Evolutionary conservation across 306 rosid species (phyloP).

Genomic region (Acmispon strigosus): DNA sequence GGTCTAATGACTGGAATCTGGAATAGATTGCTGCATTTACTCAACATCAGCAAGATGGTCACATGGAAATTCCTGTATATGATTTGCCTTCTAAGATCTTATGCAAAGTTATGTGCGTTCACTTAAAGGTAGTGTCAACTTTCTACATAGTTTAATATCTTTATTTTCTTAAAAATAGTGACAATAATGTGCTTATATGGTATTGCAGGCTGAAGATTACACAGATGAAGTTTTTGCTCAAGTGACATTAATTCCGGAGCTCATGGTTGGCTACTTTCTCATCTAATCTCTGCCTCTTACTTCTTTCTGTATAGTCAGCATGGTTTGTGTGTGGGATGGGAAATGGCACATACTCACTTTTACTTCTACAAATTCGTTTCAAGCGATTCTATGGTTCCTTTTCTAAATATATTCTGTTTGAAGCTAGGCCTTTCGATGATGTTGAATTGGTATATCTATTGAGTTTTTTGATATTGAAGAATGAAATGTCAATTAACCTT

Average conservation of each 20-base stretch:
- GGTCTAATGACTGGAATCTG: conserved; percentile 15
- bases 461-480: conserved; percentile 2
- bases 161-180: not conserved
- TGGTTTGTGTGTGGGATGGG: not conserved
- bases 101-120: conserved; percentile 44
- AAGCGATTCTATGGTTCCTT: not conserved
- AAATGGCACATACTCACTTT: not conserved
- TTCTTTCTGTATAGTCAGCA: not conserved
- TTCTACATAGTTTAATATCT: not conserved
- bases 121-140: conserved; percentile 37
- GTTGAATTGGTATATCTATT: not conserved
- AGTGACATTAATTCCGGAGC: conserved; percentile 44
- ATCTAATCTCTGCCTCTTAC: not conserved
- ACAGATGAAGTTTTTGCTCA: conserved; percentile 62
- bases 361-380: too few relatives aligned
- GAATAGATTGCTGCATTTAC: conserved; percentile 44
- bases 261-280: conserved; percentile 23
- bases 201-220: conserved; percentile 48
- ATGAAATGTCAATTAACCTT: not conserved
- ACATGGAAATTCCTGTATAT: conserved; percentile 39
- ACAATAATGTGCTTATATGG: not conserved
- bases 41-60: conserved; percentile 23
- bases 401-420: not conserved
- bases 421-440: not conserved
- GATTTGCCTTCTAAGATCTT: conserved; percentile 57